phyloP scores from a whole-genome alignment of 257 asterid genomes.

The Solanum infundibuliforme region DNA sequence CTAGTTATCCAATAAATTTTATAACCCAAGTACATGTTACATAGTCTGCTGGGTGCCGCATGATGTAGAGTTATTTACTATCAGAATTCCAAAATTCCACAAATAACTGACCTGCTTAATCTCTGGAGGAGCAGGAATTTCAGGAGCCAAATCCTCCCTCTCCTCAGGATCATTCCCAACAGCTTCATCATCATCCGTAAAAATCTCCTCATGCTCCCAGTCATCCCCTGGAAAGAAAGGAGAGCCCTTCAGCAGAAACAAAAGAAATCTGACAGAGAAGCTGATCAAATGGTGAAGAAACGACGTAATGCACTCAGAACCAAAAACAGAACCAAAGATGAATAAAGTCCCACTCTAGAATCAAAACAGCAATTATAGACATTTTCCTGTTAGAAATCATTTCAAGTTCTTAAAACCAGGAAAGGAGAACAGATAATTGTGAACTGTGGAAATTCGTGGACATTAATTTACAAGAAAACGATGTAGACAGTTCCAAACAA shows the following conservation, averaged over 20 bases:
- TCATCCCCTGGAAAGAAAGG: conserved; percentile 61
- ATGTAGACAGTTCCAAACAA: not conserved
- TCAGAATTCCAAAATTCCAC: not conserved
- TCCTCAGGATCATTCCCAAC: conserved; percentile 82
- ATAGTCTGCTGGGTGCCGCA: not conserved
- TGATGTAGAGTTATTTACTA: not conserved
- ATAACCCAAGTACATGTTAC: not conserved
- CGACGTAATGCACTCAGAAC: not conserved
- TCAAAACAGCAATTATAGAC: not conserved
- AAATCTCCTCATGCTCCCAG: conserved; percentile 99
- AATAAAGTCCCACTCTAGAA: not conserved
- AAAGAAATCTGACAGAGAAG: not conserved
- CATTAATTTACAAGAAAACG: not conserved
- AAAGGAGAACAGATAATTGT: not conserved
- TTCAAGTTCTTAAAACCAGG: not conserved
- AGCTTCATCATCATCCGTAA: conserved; percentile 95
- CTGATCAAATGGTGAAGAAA: not conserved
- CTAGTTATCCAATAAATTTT: not conserved
- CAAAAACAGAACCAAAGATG: not conserved
- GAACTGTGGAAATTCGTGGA: not conserved
- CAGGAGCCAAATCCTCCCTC: conserved; percentile 93
- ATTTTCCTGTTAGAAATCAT: not conserved
- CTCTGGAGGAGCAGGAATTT: conserved; percentile 97
- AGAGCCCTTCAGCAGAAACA: not conserved
- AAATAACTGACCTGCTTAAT: conserved; percentile 63